Conservation (phyloP, 257 asterid genomes). For the Rhazya stricta region DNA sequence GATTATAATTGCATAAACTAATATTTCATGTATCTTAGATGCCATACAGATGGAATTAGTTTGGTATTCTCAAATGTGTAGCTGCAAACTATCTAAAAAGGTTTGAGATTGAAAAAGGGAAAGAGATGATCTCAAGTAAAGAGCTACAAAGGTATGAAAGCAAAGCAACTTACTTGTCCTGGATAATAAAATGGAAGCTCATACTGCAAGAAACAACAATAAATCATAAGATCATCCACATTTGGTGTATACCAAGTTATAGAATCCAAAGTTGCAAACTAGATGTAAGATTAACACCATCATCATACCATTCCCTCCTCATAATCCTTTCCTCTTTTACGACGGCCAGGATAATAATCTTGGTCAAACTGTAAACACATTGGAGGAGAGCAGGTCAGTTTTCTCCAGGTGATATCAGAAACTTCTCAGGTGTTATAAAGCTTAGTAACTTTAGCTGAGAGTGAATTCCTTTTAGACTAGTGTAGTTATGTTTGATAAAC, state of each 20-base stretch:
- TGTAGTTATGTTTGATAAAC: background rate
- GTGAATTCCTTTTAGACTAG: background rate
- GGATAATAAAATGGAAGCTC: slow-evolving; percentile 96
- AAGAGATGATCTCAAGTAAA: background rate
- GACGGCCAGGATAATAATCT: slow-evolving; percentile 93
- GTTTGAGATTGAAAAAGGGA: background rate
- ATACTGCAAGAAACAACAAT: slow-evolving; percentile 55
- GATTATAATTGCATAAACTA: background rate
- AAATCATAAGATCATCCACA: slow-evolving; percentile 24
- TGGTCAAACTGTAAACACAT: slow-evolving; percentile 64
- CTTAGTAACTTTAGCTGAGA: background rate
- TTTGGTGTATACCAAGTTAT: background rate
- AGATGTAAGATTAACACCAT: slow-evolving; percentile 7
- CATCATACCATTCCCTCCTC: slow-evolving; percentile 73
- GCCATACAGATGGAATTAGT: background rate
- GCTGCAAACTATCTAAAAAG: background rate
- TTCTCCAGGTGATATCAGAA: background rate
- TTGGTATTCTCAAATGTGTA: background rate
- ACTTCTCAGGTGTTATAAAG: background rate
- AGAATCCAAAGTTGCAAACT: slow-evolving; percentile 7
- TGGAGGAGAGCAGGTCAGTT: slow-evolving; percentile 16
- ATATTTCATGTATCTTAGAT: background rate
- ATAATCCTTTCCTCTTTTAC: slow-evolving; percentile 94
- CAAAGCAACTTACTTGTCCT: slow-evolving; percentile 66
- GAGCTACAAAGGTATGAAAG: background rate